Evolutionary conservation across 2,329 filamentous ascomycete species (phyloP).

Genomic region (Pseudogymnoascus sp.): DNA sequence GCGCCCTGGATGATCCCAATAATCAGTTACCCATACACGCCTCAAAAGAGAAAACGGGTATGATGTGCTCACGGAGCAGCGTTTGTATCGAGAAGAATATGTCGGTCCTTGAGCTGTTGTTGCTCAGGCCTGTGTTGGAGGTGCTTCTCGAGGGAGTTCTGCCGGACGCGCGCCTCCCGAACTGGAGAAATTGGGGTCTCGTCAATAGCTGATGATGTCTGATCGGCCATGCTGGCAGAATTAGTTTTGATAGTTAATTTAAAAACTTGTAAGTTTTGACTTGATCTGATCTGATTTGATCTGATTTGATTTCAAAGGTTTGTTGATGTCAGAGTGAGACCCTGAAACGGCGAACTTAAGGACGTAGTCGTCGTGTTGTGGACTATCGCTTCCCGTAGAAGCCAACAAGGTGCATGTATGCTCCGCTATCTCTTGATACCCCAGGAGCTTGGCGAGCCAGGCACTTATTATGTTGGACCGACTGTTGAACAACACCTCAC

Average conservation of each 20-base stretch:
- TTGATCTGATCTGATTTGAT: not conserved
- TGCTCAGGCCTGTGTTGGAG: conserved; percentile 61
- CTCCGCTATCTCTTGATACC: not conserved
- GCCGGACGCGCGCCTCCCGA: conserved; percentile 42
- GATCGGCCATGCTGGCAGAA: conserved; percentile 1
- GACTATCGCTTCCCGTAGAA: not conserved
- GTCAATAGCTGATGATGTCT: conserved; percentile 36
- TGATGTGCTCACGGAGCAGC: conserved; percentile 51
- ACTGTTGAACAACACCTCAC: not conserved
- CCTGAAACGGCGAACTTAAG: not conserved
- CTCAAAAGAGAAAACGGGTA: not conserved
- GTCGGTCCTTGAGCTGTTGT: conserved; percentile 59
- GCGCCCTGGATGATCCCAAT: conserved; percentile 37
- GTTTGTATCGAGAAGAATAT: conserved; percentile 61
- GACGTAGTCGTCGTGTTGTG: not conserved
- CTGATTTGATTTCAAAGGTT: not conserved
- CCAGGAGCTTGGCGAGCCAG: not conserved
- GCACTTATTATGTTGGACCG: not conserved
- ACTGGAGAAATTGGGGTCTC: conserved; percentile 51
- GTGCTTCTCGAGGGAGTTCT: conserved; percentile 67
- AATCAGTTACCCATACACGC: not conserved
- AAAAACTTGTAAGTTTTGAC: not conserved
- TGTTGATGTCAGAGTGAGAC: conserved; percentile 7
- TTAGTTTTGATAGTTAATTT: conserved; percentile 1
- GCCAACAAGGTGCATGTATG: conserved; percentile 4